These are phyloP conservation scores for Xylaria sp. DNA, from an alignment of 2,329 filamentous ascomycete genomes.

Conservation along the genomic window DNA sequence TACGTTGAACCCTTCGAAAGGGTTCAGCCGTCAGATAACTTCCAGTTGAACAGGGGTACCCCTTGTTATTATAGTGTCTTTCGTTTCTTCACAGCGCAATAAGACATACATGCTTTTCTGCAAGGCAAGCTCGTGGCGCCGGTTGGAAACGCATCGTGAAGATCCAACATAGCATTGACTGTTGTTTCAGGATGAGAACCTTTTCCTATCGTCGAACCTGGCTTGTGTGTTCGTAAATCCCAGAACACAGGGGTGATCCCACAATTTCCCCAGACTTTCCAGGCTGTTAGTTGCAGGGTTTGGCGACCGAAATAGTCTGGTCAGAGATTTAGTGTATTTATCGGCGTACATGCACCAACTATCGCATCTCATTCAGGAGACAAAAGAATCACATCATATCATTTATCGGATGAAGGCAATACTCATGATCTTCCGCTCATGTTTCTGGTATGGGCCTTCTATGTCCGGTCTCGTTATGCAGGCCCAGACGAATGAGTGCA, in stretches of 20 bases:
- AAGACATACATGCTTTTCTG: background rate
- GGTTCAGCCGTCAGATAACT: background rate
- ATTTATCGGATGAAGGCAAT: constrained; percentile 7
- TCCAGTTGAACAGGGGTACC: background rate
- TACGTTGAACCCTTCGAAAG: background rate
- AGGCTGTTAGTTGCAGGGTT: constrained; percentile 21
- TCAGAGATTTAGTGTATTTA: constrained; percentile 20
- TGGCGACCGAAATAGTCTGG: constrained; percentile 24
- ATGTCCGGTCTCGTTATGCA: constrained; percentile 17
- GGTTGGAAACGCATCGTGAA: background rate
- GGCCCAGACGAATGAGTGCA: background rate
- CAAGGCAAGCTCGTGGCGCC: background rate
- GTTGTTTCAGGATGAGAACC: constrained; percentile 12
- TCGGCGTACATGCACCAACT: background rate
- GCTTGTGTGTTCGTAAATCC: constrained; percentile 19
- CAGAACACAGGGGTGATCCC: constrained; percentile 30
- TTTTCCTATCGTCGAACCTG: constrained; percentile 6
- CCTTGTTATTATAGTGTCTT: background rate
- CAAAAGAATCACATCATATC: constrained; percentile 19
- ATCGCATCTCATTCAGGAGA: background rate
- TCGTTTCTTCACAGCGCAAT: background rate
- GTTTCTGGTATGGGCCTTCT: constrained; percentile 1
- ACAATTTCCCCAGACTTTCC: constrained; percentile 35
- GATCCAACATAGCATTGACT: background rate
- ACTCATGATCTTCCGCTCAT: constrained; percentile 17